Evolutionary conservation across 495 filamentous ascomycete genomes (phyloP).

Genomic region (Penicillium herquei): DNA sequence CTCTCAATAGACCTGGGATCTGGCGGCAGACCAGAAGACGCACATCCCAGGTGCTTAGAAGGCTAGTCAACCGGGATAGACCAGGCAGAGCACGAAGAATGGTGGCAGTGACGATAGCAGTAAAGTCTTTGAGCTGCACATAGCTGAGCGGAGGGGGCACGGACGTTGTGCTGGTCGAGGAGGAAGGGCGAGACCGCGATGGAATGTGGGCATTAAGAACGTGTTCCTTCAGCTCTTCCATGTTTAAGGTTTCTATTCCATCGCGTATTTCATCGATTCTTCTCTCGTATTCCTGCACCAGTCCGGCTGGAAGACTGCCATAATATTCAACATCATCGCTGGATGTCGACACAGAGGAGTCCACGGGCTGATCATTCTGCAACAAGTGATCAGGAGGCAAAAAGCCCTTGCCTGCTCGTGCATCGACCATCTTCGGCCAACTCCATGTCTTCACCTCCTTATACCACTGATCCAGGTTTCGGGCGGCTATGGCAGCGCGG

Average conservation of each 20-base stretch:
- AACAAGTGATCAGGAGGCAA: slow-evolving; percentile 40
- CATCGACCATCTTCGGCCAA: slow-evolving; percentile 57
- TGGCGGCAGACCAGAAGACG: slow-evolving; percentile 71
- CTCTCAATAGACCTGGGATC: slow-evolving; percentile 65
- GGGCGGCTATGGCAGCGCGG: slow-evolving; percentile 68
- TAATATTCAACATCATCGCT: slow-evolving; percentile 51
- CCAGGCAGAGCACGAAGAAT: slow-evolving; percentile 82
- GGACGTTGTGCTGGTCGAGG: slow-evolving; percentile 51
- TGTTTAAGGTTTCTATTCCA: slow-evolving; percentile 73
- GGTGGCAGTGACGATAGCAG: slow-evolving; percentile 83
- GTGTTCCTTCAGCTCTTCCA: slow-evolving; percentile 89
- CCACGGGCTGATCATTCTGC: neutral
- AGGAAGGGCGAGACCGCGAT: slow-evolving; percentile 53
- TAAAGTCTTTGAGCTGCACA: slow-evolving; percentile 75
- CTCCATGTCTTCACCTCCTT: slow-evolving; percentile 72
- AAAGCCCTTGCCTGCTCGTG: slow-evolving; percentile 52
- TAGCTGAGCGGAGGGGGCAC: slow-evolving; percentile 54
- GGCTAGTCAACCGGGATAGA: slow-evolving; percentile 64
- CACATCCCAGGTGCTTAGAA: slow-evolving; percentile 73
- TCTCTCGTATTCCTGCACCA: slow-evolving; percentile 65
- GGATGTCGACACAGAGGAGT: neutral
- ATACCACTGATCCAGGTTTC: slow-evolving; percentile 74
- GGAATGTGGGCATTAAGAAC: slow-evolving; percentile 76
- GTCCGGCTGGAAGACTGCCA: slow-evolving; percentile 62
- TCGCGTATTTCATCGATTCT: slow-evolving; percentile 75